Evolutionary conservation across 108 stramenopile genomes (phyloP).

Genomic region (Tribonema minus): DNA sequence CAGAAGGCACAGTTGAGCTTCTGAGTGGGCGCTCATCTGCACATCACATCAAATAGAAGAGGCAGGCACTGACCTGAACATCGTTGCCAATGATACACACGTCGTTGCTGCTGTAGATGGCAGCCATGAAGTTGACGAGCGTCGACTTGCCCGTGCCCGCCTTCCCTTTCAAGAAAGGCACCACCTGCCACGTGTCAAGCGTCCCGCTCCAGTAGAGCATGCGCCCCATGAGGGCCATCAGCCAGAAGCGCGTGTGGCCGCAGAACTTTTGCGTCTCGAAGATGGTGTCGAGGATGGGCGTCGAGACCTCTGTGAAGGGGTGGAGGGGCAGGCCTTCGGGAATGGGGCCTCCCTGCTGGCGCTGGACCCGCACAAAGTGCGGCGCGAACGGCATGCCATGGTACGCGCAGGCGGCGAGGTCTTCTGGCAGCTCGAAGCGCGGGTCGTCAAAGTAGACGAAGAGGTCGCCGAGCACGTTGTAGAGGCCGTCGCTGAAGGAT

Average conservation of each 20-base stretch:
- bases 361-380: background rate
- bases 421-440: background rate
- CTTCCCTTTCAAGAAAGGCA: slow-evolving; percentile 7
- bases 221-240: background rate
- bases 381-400: background rate
- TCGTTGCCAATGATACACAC: background rate
- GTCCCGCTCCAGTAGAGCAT: background rate
- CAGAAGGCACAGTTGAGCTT: no score
- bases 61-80: no score
- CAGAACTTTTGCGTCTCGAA: slow-evolving; percentile 3
- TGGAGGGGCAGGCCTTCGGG: no score
- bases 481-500: slow-evolving; percentile 7
- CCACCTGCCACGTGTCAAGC: slow-evolving; percentile 15
- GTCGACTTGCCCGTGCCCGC: slow-evolving; percentile 16
- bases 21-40: no score
- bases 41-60: no score
- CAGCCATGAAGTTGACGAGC: background rate
- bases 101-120: slow-evolving; percentile 1
- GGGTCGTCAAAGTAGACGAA: background rate
- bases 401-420: background rate
- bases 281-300: background rate
- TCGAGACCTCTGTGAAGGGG: no score
- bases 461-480: background rate
- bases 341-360: background rate
- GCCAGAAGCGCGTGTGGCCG: background rate